These are phyloP conservation scores for Venturia aucupariae DNA, from an alignment of 2,329 filamentous ascomycete genomes.

Conservation along the genomic window DNA sequence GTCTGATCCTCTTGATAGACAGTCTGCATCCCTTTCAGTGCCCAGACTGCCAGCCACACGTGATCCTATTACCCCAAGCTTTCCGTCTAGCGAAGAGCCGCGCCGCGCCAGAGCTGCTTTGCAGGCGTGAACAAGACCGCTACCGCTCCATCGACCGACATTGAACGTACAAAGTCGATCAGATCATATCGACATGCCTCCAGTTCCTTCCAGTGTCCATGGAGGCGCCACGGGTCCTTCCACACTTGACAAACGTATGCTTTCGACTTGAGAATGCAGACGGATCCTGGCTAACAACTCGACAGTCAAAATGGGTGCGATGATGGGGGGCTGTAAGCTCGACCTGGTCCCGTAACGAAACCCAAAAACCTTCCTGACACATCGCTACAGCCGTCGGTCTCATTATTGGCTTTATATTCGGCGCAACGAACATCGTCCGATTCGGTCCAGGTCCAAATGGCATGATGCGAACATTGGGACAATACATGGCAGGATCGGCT, in stretches of 20 bases:
- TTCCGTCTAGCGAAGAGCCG: neutral
- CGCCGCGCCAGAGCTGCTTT: no score
- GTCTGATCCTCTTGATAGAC: neutral
- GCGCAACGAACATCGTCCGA: constrained; percentile 88
- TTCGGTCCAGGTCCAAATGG: constrained; percentile 90
- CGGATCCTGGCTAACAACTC: constrained; percentile 22
- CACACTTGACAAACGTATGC: constrained; percentile 61
- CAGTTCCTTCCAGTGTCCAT: constrained; percentile 22
- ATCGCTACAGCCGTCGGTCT: constrained; percentile 66
- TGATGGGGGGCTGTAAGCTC: constrained; percentile 94
- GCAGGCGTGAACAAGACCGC: no score
- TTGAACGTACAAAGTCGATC: neutral
- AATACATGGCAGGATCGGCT: constrained; percentile 93
- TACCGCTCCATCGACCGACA: no score
- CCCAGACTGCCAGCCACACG: neutral
- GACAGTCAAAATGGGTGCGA: constrained; percentile 90
- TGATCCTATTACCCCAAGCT: neutral
- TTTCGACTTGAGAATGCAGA: constrained; percentile 17
- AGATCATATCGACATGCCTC: constrained; percentile 8
- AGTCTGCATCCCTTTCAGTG: neutral
- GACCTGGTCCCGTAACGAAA: neutral
- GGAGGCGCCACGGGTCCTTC: constrained; percentile 49
- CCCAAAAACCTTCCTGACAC: neutral
- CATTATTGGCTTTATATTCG: constrained; percentile 97
- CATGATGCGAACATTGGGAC: constrained; percentile 85